These are phyloP conservation scores for Globisporangium heterothallicum DNA, from an alignment of 352 stramenopile species.

Conservation along the genomic window DNA sequence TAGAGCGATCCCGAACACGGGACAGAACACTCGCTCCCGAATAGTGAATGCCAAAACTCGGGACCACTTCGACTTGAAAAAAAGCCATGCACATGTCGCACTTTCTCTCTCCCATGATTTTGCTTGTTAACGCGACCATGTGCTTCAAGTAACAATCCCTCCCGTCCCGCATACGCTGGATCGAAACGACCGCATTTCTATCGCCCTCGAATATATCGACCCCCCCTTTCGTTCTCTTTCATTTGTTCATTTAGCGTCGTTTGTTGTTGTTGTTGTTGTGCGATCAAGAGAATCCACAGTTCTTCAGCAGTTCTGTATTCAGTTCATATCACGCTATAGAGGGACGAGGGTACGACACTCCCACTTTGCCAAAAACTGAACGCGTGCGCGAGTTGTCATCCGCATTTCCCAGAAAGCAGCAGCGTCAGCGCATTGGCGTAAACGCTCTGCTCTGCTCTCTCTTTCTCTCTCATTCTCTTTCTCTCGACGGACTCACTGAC, in stretches of 20 bases:
- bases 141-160: too few species aligned
- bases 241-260: too few species aligned
- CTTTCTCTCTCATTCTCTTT: not conserved
- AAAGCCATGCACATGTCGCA: conserved; percentile 1
- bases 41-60: not conserved
- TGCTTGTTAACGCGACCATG: too few species aligned
- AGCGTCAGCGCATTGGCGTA: not conserved
- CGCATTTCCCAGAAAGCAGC: not conserved
- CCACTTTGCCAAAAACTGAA: not conserved
- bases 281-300: too few species aligned
- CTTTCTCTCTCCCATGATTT: conserved; percentile 1
- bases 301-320: not conserved
- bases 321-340: not conserved
- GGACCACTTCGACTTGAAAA: not conserved
- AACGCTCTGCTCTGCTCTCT: not conserved
- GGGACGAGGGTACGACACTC: not conserved
- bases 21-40: not conserved
- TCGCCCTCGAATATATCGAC: too few species aligned
- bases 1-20: too few species aligned
- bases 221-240: too few species aligned
- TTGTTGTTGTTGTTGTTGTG: too few species aligned
- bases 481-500: not conserved
- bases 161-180: too few species aligned
- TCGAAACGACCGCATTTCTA: too few species aligned
- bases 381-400: not conserved